A percentile compares a stretch with the other conserved stretches of the same genome.
Evolutionary conservation across 1,284 basidiomycete genomes (phyloP).

Genomic region (Fomitopsis schrenkii): DNA sequence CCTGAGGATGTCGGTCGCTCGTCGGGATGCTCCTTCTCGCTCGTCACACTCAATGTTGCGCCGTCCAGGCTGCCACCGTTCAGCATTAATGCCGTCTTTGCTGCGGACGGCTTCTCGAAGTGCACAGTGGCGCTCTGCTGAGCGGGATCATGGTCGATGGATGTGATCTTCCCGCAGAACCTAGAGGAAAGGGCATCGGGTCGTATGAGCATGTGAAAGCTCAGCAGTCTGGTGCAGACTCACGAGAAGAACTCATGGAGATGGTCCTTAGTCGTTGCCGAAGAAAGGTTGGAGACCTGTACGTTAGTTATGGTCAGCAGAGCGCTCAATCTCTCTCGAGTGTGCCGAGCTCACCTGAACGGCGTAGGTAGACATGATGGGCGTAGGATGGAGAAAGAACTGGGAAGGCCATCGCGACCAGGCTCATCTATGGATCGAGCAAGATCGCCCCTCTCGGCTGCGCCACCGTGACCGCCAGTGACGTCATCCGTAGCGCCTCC

Average conservation of each 20-base stretch:
- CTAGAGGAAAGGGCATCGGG: slow-evolving; percentile 31
- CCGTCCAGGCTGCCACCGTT: slow-evolving; percentile 72
- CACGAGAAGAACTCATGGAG: slow-evolving; percentile 79
- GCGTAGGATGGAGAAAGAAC: neutral
- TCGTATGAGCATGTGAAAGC: slow-evolving; percentile 5
- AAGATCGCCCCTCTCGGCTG: neutral
- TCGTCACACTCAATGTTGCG: slow-evolving; percentile 54
- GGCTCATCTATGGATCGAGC: neutral
- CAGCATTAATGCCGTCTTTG: slow-evolving; percentile 78
- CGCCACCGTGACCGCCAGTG: neutral
- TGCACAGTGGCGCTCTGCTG: slow-evolving; percentile 48
- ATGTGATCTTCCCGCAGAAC: slow-evolving; percentile 75
- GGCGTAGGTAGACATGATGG: slow-evolving; percentile 21
- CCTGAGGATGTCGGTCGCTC: slow-evolving; percentile 23
- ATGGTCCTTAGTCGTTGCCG: slow-evolving; percentile 54
- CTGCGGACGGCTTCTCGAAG: slow-evolving; percentile 76
- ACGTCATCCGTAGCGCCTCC: neutral
- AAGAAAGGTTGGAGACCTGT: slow-evolving; percentile 63
- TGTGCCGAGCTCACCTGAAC: slow-evolving; percentile 18
- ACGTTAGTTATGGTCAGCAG: neutral
- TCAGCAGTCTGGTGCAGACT: slow-evolving; percentile 15
- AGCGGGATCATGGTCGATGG: slow-evolving; percentile 48
- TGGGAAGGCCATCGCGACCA: neutral
- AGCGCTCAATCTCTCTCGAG: neutral
- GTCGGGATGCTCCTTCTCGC: slow-evolving; percentile 57